A percentile compares a stretch with the other conserved stretches of the same genome.
Conservation (phyloP, 495 filamentous ascomycete species). For the Lasiosphaeria miniovina region DNA sequence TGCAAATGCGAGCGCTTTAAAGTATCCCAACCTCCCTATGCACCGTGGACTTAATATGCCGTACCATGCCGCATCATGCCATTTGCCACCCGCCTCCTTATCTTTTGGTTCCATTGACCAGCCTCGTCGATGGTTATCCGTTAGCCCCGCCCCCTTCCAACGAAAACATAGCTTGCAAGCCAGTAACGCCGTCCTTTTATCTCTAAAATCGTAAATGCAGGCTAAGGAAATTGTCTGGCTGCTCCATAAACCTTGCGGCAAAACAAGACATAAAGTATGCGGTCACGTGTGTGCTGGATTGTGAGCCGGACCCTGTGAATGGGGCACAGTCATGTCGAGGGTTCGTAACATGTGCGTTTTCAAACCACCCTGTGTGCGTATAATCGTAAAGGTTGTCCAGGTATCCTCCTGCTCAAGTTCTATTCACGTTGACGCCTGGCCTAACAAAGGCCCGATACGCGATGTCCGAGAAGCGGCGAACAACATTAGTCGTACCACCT, state of each 20-base stretch:
- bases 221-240: not conserved
- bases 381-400: no score
- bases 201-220: not conserved
- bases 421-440: conserved; percentile 35
- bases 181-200: not conserved
- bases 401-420: not conserved
- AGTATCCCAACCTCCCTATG: conserved; percentile 1
- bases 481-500: conserved; percentile 73
- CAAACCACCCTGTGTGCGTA: no score
- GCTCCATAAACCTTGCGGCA: no score
- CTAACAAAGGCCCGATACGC: conserved; percentile 49
- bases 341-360: no score
- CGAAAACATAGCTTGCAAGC: not conserved
- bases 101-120: not conserved
- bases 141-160: not conserved
- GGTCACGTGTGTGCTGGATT: no score
- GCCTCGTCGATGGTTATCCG: not conserved
- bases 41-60: not conserved
- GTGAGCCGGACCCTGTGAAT: no score
- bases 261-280: no score
- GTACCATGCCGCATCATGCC: not conserved
- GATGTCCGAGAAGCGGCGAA: conserved; percentile 73
- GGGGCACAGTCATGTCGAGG: no score
- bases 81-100: not conserved
- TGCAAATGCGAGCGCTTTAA: not conserved